Evolutionary conservation across 441 rosid genomes (phyloP), one percentile per base, ranked within the genome.

Genomic region (Croton setiger): DNA sequence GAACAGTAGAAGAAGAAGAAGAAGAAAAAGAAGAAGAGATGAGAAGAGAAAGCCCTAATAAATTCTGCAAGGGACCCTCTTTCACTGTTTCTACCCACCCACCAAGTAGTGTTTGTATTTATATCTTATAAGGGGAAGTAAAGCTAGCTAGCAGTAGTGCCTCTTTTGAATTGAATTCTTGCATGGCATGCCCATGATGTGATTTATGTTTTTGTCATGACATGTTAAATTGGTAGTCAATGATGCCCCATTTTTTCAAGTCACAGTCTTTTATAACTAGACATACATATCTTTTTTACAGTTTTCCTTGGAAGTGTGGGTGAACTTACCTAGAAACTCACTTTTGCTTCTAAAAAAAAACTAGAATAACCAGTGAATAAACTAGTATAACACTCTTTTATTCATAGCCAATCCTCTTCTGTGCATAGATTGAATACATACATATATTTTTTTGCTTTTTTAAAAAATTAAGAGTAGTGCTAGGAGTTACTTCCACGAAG

Each of bases 91-190:
- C 82, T 81, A 78, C 80, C 81, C 77, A 86, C 79, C 71, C 77
- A 86, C 79, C 71, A 65, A 79, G 84, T 77, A 72, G 82, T 82
- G 88, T 77, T 72, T 78, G 79, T 85, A 88, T 83, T 83, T 88
- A 87, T 87, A 87, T 77, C 78, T 35, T 61, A 64, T 43, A 49
- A 36, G 33, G 14, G 49, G 36, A 15, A 4, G 57, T 74, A 44
- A 47, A 63, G 67, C 43, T 37, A 64, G 67, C 43, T 10, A 63
- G 60, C 12, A 21, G 17, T 48, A 61, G 51, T 61, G 33, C 4
- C 51, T 6, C 36, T 14, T 63, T 45, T 27, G 53, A 44, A 8
- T 60, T 80, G 56, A 66, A 68, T 66, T 55, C 79, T 73, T 75
- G 77, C 79, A 74, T 71, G 78, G 69, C 74, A 73, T 78, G 76